Percentiles rank a stretch among this genome's conserved stretches.
Evolutionary conservation across 352 stramenopile species (phyloP).

Genomic region (Pythium periplocum): DNA sequence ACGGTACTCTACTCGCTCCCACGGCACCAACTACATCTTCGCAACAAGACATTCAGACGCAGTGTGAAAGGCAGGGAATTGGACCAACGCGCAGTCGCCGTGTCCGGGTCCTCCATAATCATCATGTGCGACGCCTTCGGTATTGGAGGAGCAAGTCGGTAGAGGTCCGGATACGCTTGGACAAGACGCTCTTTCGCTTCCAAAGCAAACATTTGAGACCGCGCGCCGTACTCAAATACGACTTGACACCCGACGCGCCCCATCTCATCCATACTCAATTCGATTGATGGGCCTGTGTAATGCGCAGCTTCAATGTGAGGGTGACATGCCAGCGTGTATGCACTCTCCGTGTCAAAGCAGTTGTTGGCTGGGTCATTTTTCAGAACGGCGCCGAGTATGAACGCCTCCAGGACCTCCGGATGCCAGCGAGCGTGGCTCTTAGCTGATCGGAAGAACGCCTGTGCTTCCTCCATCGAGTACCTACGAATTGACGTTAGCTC

Average conservation of each 20-base stretch:
- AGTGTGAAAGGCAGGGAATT: too few species aligned
- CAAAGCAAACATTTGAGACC: slow-evolving; percentile 38
- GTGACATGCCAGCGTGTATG: slow-evolving; percentile 18
- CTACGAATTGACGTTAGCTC: background rate
- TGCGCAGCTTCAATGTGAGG: slow-evolving; percentile 33
- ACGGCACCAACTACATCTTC: too few species aligned
- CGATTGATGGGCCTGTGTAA: slow-evolving; percentile 20
- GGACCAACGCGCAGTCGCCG: background rate
- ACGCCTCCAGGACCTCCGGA: slow-evolving; percentile 24
- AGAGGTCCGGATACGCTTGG: slow-evolving; percentile 30
- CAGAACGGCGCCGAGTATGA: slow-evolving; percentile 29
- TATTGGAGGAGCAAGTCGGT: slow-evolving; percentile 28
- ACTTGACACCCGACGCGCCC: slow-evolving; percentile 21
- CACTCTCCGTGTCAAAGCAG: too few species aligned
- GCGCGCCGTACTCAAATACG: slow-evolving; percentile 32
- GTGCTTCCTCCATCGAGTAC: background rate
- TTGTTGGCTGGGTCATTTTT: background rate
- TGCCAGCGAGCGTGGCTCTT: slow-evolving; percentile 43
- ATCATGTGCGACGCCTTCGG: slow-evolving; percentile 33
- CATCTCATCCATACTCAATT: slow-evolving; percentile 26
- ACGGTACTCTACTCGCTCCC: too few species aligned
- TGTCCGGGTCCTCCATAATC: slow-evolving; percentile 37
- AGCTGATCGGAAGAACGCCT: slow-evolving; percentile 19
- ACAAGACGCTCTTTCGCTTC: slow-evolving; percentile 16
- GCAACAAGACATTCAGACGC: too few species aligned